Evolutionary conservation across 108 stramenopile species (phyloP).

Genomic region (Aureococcus anophagefferens): DNA sequence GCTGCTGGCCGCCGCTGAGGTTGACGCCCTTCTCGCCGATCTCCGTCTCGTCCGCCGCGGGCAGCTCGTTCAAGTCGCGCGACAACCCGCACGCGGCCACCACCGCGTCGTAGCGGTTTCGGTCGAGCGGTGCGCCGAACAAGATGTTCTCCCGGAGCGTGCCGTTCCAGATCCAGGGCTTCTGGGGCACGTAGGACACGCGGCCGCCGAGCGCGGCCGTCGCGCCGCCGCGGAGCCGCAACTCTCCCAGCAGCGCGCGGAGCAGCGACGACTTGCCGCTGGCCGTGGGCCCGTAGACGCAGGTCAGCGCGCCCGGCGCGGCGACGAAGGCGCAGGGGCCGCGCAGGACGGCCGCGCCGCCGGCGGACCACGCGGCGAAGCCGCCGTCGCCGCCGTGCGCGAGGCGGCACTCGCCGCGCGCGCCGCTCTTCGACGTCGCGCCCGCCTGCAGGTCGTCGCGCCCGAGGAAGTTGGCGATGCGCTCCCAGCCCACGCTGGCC

Average conservation of each 20-base stretch:
- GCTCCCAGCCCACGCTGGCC: too few species aligned
- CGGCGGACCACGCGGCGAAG: too few species aligned
- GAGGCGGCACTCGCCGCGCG: too few species aligned
- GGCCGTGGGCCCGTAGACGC: slow-evolving; percentile 51
- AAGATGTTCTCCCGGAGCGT: slow-evolving; percentile 74
- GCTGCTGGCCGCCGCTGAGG: slow-evolving; percentile 80
- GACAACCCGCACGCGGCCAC: slow-evolving; percentile 69
- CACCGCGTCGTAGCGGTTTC: slow-evolving; percentile 66
- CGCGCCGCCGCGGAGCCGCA: slow-evolving; percentile 24
- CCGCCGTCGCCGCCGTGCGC: too few species aligned
- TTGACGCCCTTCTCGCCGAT: slow-evolving; percentile 86
- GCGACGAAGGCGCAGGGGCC: too few species aligned
- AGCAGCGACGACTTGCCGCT: slow-evolving; percentile 48
- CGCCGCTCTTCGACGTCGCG: too few species aligned
- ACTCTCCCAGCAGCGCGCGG: slow-evolving; percentile 46
- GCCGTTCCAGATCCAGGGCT: slow-evolving; percentile 83
- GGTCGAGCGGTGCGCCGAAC: slow-evolving; percentile 55
- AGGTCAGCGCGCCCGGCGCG: too few species aligned
- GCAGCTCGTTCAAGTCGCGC: slow-evolving; percentile 72
- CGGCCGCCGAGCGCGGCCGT: too few species aligned
- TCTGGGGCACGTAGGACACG: slow-evolving; percentile 76
- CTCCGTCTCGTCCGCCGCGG: slow-evolving; percentile 87
- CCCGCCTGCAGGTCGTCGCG: too few species aligned
- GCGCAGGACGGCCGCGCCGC: too few species aligned
- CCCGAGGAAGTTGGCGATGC: too few species aligned